A percentile compares a stretch with the other conserved stretches of the same genome.
Evolutionary conservation across 1,284 basidiomycete genomes (phyloP).

Genomic region (Pisolithus thermaeus): DNA sequence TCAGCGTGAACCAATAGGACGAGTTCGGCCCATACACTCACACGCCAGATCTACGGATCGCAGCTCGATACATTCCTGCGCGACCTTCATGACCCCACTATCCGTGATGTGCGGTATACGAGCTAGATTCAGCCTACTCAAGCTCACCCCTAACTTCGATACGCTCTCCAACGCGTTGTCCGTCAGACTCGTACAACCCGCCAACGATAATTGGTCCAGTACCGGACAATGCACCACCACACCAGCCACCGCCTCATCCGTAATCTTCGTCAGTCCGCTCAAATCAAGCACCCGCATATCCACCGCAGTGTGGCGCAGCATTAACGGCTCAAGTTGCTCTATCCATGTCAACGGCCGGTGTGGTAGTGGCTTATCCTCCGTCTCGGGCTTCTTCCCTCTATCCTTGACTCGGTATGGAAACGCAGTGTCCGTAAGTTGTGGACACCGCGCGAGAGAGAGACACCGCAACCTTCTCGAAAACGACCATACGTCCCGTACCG

Average conservation of each 20-base stretch:
- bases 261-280: slow-evolving; percentile 64
- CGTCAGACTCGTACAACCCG: slow-evolving; percentile 80
- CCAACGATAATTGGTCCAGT: slow-evolving; percentile 74
- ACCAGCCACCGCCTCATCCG: slow-evolving; percentile 76
- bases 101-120: slow-evolving; percentile 82
- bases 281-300: slow-evolving; percentile 76
- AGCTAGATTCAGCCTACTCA: slow-evolving; percentile 80
- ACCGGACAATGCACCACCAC: slow-evolving; percentile 76
- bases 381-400: slow-evolving; percentile 17
- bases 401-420: slow-evolving; percentile 58
- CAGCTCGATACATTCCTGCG: slow-evolving; percentile 68
- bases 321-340: slow-evolving; percentile 52
- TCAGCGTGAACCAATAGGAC: background rate
- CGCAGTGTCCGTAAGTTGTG: slow-evolving; percentile 67
- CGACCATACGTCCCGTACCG: slow-evolving; percentile 79
- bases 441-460: slow-evolving; percentile 68
- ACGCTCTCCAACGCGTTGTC: slow-evolving; percentile 70
- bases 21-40: slow-evolving; percentile 34
- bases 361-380: slow-evolving; percentile 42
- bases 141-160: slow-evolving; percentile 65
- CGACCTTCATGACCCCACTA: slow-evolving; percentile 64
- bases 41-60: slow-evolving; percentile 85
- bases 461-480: slow-evolving; percentile 73
- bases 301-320: slow-evolving; percentile 57
- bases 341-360: slow-evolving; percentile 51